Evolutionary conservation across 352 stramenopile species (phyloP), one percentile per base, ranked within the genome.

Genomic region (Pythium sukuiense): DNA sequence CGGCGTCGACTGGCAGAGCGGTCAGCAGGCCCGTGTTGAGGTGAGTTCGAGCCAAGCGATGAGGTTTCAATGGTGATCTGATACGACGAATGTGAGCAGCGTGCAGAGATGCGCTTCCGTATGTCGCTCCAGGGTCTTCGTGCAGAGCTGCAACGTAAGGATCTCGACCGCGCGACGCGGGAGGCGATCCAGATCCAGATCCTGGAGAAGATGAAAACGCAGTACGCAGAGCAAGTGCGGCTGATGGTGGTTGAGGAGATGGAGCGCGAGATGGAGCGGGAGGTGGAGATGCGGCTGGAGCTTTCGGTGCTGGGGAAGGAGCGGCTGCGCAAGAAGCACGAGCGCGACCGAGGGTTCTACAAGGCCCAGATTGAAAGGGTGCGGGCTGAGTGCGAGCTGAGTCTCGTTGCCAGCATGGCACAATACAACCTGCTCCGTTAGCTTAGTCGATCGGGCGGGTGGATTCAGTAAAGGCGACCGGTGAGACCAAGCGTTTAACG

Each of bases 401-500:
- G 73, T 57, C 81, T 92, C 53, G 83, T 79, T 0, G 60, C 79
- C 0, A 79, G 76, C 6, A 88, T 88, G 69, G 78, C 79, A 45
- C 81, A 89, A 68, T 83, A 76, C 74, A 94, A 92, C 64, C 64
- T 94, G 30, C 70, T 94, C 18, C 79, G 86, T 11, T 94, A 76
- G 57, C 18, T 6, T 14, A 18, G 41, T 20, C 59, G 43, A 48
- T 1, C 18, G 5, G 20, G 6, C 26, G 29, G 4, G 50, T 57
- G 20, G 50, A 57, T 39, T 20, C 29, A 46, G 18, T 45, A 24
- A 24, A 6, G 20, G 14, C 24, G 43, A 43, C 8, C 16, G n/a
- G 41, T 61, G 37, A 49, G 18, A 57, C 30, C 46, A 48, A 16
- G 7, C 6, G 20, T 52, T 29, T 20, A 13, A 52, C n/a, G 4